Conservation (phyloP, 176 grass and related monocot species). For the Carex myosuroides region DNA sequence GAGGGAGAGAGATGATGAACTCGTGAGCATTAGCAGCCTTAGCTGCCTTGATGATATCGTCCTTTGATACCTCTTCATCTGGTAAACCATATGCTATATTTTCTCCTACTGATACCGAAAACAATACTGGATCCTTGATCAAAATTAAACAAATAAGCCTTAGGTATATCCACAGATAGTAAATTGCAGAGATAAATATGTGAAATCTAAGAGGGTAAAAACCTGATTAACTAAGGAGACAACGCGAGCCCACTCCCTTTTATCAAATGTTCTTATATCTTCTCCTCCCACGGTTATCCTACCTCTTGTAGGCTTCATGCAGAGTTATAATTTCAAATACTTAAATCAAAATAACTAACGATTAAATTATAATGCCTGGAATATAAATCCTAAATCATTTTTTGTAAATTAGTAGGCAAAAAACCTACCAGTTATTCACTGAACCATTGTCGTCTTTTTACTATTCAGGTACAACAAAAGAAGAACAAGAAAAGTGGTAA, state of each 20-base stretch:
- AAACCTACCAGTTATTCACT: not conserved
- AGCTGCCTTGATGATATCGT: constrained; percentile 94
- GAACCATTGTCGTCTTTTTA: not conserved
- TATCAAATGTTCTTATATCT: constrained; percentile 92
- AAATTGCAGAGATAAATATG: not conserved
- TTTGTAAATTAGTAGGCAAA: not conserved
- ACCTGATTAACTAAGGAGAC: constrained; percentile 98
- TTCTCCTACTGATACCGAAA: constrained; percentile 81
- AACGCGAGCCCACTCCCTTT: constrained; percentile 83
- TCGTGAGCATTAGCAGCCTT: constrained; percentile 98
- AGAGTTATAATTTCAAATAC: not conserved
- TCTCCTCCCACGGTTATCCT: constrained; percentile 81
- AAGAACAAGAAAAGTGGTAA: not conserved
- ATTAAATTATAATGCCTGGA: not conserved
- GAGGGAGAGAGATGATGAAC: constrained; percentile 92
- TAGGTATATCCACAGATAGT: not conserved
- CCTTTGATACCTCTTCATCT: constrained; percentile 82
- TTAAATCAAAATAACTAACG: not conserved
- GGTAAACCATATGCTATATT: constrained; percentile 98
- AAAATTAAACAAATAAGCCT: constrained; percentile 19
- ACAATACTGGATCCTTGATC: constrained; percentile 74
- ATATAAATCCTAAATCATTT: not conserved
- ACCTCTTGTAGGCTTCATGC: constrained; percentile 69
- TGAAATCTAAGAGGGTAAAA: not conserved
- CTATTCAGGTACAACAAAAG: not conserved